Evolutionary conservation across 345 rosid genomes (phyloP).

Genomic region (Balakata baccata): DNA sequence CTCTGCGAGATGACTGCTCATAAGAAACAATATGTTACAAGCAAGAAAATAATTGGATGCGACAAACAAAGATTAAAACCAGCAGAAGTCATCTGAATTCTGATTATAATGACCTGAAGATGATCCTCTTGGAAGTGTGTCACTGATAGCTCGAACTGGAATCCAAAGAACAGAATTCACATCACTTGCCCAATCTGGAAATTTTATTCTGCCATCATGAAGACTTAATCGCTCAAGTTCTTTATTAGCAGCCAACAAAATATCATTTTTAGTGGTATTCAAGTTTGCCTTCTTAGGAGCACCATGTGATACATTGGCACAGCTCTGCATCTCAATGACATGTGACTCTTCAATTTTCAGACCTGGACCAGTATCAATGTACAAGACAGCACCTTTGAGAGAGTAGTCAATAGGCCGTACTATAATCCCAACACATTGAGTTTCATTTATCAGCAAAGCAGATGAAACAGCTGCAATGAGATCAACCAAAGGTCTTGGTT

Average conservation of each 20-base stretch:
- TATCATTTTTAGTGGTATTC: slow-evolving; percentile 27
- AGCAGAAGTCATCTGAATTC: slow-evolving; percentile 12
- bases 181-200: slow-evolving; percentile 91
- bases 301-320: slow-evolving; percentile 30
- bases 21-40: slow-evolving; percentile 23
- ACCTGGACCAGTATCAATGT: slow-evolving; percentile 95
- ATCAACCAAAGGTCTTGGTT: slow-evolving; percentile 95
- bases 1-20: slow-evolving; percentile 60
- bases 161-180: slow-evolving; percentile 77
- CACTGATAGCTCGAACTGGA: slow-evolving; percentile 74
- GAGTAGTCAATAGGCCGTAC: slow-evolving; percentile 79
- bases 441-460: slow-evolving; percentile 81
- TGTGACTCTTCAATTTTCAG: slow-evolving; percentile 70
- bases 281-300: slow-evolving; percentile 28
- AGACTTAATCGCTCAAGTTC: slow-evolving; percentile 58
- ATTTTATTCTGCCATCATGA: slow-evolving; percentile 56
- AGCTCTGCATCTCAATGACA: slow-evolving; percentile 83
- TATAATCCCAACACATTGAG: slow-evolving; percentile 86
- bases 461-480: slow-evolving; percentile 83
- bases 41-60: slow-evolving; percentile 13
- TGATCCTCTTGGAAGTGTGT: slow-evolving; percentile 79
- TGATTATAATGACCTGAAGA: slow-evolving; percentile 61
- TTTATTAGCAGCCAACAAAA: slow-evolving; percentile 37
- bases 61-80: slow-evolving; percentile 23
- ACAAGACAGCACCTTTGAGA: slow-evolving; percentile 73